Conservation (phyloP, 345 rosid species). For the Isatis tinctoria region DNA sequence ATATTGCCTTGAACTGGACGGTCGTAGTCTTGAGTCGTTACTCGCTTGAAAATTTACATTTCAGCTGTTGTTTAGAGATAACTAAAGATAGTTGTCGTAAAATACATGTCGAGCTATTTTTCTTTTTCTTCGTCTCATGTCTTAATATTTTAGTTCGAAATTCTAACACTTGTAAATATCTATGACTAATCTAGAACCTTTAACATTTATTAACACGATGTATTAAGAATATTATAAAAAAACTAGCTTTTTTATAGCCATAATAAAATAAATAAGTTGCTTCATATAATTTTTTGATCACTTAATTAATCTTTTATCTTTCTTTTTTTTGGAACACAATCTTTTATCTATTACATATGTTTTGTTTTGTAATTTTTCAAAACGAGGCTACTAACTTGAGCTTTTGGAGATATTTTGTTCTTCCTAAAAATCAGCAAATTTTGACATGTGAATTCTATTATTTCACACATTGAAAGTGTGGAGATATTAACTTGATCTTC, state of each 20-base stretch:
- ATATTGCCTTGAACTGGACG: constrained; percentile 10
- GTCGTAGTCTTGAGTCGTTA: constrained; percentile 7
- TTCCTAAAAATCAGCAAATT: too few relatives aligned
- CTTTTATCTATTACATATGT: not conserved
- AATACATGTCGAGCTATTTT: constrained; percentile 7
- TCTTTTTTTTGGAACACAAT: too few relatives aligned
- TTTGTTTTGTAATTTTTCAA: not conserved
- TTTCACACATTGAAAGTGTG: too few relatives aligned
- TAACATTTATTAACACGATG: not conserved
- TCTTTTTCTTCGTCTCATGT: not conserved
- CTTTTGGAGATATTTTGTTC: not conserved
- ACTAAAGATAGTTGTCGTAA: not conserved
- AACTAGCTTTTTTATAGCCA: not conserved
- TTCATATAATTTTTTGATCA: not conserved
- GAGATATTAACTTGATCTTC: too few relatives aligned
- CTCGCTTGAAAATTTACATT: constrained; percentile 18
- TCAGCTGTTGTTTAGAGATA: not conserved
- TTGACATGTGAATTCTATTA: too few relatives aligned
- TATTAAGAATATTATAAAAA: not conserved
- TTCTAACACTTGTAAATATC: not conserved
- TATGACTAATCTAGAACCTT: not conserved
- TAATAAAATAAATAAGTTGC: not conserved
- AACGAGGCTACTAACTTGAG: not conserved
- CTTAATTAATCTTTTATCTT: too few relatives aligned
- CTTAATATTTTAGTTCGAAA: not conserved